Evolutionary conservation across 1,284 basidiomycete species (phyloP), one percentile per base, ranked within the genome.

Genomic region (Ustilago crameri): DNA sequence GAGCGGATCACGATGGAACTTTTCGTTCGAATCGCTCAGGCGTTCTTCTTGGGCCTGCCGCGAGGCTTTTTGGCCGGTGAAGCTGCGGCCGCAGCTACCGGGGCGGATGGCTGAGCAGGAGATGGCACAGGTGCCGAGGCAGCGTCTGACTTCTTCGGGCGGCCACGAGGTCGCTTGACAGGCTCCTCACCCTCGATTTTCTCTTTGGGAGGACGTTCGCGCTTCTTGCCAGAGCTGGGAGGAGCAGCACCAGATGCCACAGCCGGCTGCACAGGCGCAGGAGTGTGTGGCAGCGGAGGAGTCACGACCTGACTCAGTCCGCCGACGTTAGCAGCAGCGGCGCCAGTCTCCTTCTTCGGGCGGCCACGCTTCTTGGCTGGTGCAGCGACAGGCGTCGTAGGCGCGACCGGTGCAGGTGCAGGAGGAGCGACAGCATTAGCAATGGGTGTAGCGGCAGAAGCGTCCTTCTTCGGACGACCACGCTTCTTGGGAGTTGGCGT

Each of bases 21-120:
- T 34, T 9, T 20, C 38, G 9, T 3, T 3, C 2, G 22, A 2
- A 23, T 23, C 9, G 41, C 20, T 23, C 20, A 42, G 41, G 46
- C 27, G 37, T 50, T 49, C 51, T 73, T 73, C 61, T 63, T 67
- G 52, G 69, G 69, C 44, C 69, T 60, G 26, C 69, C 69, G 18
- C 59, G 59, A 22, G 43, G 23, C 44, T 53, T 62, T 55, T 72
- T 72, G 5, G 41, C 54, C 61, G 53, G 30, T 30, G 30, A 51
- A 23, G 34, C 18, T 38, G 45, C 45, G 41, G 32, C 38, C 38
- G 44, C 10, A 17, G 34, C n/a, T 9, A 42, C 22, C 20, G 41
- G 41, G 5, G 41, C 41, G 23, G 41, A 10, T 23, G 41, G 20
- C 41, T 42, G 41, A 23, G 23, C 41, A 23, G 41, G 20, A 23